These are phyloP conservation scores for Acacia confusa DNA, from an alignment of 306 rosid genomes.

Conservation along the genomic window DNA sequence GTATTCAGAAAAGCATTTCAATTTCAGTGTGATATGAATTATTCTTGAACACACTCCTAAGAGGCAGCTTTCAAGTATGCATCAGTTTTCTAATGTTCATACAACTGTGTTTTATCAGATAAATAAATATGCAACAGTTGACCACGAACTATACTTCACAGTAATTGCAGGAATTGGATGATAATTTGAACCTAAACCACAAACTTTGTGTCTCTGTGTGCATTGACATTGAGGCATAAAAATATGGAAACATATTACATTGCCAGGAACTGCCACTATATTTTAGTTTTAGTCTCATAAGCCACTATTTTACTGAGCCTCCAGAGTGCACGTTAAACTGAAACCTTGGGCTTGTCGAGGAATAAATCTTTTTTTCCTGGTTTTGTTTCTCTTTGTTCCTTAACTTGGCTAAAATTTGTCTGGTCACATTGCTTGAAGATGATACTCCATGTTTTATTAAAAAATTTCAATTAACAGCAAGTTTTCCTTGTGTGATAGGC, in stretches of 20 bases:
- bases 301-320: neutral
- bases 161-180: neutral
- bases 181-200: neutral
- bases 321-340: neutral
- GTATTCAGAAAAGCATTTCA: neutral
- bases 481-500: conserved; percentile 49
- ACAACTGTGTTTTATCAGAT: neutral
- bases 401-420: conserved; percentile 5
- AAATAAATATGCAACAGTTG: neutral
- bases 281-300: neutral
- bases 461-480: conserved; percentile 16
- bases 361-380: conserved; percentile 7
- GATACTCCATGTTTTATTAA: neutral
- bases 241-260: neutral
- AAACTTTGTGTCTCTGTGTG: conserved; percentile 6
- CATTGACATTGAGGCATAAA: neutral
- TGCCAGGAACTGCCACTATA: conserved; percentile 18
- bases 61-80: conserved; percentile 7
- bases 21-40: neutral
- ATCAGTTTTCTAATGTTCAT: neutral
- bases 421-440: neutral
- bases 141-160: neutral
- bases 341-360: conserved; percentile 8
- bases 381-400: conserved; percentile 22
- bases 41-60: neutral